Base-by-base conservation (phyloP, 305 asterid species). In the Stenogyne calaminthoides region DNA sequence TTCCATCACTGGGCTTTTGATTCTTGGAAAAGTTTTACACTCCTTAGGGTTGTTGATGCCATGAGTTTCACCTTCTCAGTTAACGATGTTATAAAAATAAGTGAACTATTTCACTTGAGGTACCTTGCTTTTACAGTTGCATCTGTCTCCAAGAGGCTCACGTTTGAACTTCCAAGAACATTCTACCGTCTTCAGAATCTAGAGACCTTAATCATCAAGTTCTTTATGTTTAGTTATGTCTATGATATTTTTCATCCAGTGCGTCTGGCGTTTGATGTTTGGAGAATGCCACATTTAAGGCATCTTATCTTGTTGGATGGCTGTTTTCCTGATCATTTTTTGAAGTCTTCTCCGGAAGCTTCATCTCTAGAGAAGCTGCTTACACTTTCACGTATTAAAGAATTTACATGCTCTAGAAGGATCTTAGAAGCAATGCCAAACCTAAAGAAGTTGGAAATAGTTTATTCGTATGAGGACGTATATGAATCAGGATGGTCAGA, bases 291-390 rank as follows among this genome's bases (percentile, higher is more conserved):
- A 56, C 40, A 67, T 51, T 29, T 67, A 15, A 67, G 72, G 36
- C 72, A 67, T 67, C 70, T 65, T 44, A 67, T 67, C 72, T 51
- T 51, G 63, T 27, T 32, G 18, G 51, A 67, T 12, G 62, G 62
- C 47, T 9, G 10, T 32, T 52, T 51, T 16, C 25, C 71, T 10
- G 1, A 6, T 9, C 25, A 16, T 55, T 7, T 9, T 8, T 9
- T 18, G 0, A 36, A 22, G 0, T 6, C 62, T 16, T 2, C 36
- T 52, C 14, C 1, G 8, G n/a, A 42, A 42, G 27, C 1, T n/a
- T 25, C 16, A 3, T 19, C 42, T 66, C 62, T 64, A 11, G 18
- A 55, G 12, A 64, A 73, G 46, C 42, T 73, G 14, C 77, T 40
- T 66, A 51, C 57, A 51, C 57, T 51, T 16, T 15, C 57, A 9